phyloP scores from a whole-genome alignment of 768 basidiomycete species.

The Termitomyces sp. region DNA sequence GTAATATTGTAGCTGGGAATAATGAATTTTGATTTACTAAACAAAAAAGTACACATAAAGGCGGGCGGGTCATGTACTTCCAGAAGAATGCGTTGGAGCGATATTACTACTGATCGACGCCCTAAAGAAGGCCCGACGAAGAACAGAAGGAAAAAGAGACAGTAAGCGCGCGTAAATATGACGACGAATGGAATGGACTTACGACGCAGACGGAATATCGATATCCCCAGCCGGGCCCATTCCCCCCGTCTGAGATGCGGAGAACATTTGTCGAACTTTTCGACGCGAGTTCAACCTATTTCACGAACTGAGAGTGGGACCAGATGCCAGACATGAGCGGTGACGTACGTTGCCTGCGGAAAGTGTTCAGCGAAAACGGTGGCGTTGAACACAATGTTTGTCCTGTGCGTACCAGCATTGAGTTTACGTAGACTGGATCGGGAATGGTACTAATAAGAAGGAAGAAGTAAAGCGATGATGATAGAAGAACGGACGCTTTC shows the following conservation, averaged over 20 bases:
- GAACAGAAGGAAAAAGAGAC: neutral
- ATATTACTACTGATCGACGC: neutral
- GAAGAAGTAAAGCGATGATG: neutral
- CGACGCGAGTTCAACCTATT: neutral
- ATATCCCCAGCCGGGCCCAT: neutral
- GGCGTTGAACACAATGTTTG: neutral
- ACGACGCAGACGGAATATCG: neutral
- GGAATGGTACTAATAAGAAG: neutral
- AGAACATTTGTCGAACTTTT: neutral
- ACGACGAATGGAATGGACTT: neutral
- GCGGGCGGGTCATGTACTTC: conserved; percentile 21
- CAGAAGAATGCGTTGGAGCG: neutral
- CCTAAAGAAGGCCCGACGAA: no score
- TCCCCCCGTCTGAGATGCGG: neutral
- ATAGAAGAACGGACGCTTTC: neutral
- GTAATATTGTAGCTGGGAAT: no score
- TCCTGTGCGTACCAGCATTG: neutral
- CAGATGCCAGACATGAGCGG: neutral
- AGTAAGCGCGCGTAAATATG: neutral
- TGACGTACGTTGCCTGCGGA: neutral
- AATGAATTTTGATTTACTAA: no score
- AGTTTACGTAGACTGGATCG: neutral
- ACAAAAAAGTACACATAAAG: no score
- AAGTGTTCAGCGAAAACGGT: neutral
- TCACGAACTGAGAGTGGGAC: neutral